phyloP scores from a whole-genome alignment of 1,284 basidiomycete species.

The Leucoagaricus sp. region DNA sequence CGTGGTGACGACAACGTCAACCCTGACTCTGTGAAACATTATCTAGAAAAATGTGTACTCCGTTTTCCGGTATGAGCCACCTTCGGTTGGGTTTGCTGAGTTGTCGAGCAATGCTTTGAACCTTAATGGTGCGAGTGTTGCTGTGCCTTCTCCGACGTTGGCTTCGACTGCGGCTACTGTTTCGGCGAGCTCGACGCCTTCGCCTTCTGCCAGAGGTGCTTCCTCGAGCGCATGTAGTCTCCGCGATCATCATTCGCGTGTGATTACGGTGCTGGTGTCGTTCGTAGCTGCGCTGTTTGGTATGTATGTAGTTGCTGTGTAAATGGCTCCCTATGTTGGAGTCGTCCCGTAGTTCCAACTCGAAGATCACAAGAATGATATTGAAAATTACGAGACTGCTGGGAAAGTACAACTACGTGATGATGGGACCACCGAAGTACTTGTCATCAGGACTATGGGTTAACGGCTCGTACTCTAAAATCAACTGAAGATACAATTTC shows the following conservation, averaged over 20 bases:
- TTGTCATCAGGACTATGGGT: too few relatives aligned
- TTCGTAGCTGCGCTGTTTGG: not conserved
- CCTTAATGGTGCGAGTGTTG: slow-evolving; percentile 40
- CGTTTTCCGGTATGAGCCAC: slow-evolving; percentile 75
- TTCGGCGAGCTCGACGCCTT: slow-evolving; percentile 32
- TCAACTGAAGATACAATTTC: not conserved
- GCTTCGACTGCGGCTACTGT: slow-evolving; percentile 49
- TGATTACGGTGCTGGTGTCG: not conserved
- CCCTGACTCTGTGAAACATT: not conserved
- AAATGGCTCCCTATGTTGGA: too few relatives aligned
- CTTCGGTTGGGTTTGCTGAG: slow-evolving; percentile 82
- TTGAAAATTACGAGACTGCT: too few relatives aligned
- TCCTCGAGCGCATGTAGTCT: not conserved
- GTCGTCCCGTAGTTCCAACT: too few relatives aligned
- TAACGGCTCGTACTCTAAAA: too few relatives aligned
- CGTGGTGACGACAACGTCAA: not conserved
- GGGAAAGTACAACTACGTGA: too few relatives aligned
- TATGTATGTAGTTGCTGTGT: not conserved
- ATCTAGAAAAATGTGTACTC: slow-evolving; percentile 87
- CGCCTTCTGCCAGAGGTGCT: not conserved
- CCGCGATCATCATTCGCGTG: too few relatives aligned
- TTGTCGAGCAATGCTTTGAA: slow-evolving; percentile 52
- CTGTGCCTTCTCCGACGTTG: slow-evolving; percentile 55
- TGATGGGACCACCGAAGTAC: too few relatives aligned
- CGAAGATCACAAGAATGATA: too few relatives aligned